A percentile compares a stretch with the other conserved stretches of the same genome.
phyloP scores from a whole-genome alignment of 108 stramenopile genomes.

The Skeletonema menzelii region DNA sequence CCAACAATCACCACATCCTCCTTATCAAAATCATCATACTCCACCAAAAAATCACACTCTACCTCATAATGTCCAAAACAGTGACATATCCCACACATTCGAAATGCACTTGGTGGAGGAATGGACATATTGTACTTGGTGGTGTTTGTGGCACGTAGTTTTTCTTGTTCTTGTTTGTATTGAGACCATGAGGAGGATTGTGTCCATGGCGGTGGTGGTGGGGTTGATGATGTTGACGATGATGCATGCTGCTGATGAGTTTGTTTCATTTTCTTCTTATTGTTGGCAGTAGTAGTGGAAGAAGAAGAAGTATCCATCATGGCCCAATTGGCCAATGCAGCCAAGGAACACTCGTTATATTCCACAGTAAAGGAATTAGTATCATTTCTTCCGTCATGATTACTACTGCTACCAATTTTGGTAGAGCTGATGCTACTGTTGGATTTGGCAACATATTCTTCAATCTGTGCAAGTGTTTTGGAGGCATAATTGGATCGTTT shows the following conservation, averaged over 20 bases:
- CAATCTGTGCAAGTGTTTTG: constrained; percentile 18
- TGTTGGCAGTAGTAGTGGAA: not conserved
- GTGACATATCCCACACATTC: constrained; percentile 46
- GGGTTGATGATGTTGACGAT: not conserved
- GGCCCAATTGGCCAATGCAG: constrained; percentile 49
- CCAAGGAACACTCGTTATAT: constrained; percentile 54
- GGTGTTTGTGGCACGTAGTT: not conserved
- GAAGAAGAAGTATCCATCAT: constrained; percentile 4
- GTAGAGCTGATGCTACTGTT: too few relatives aligned
- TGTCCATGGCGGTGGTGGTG: not conserved
- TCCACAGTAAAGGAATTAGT: constrained; percentile 7
- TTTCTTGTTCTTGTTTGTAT: constrained; percentile 9
- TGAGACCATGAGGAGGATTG: not conserved
- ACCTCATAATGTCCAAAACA: constrained; percentile 62
- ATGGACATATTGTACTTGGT: constrained; percentile 7
- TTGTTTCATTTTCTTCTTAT: not conserved
- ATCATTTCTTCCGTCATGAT: not conserved
- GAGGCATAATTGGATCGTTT: constrained; percentile 26
- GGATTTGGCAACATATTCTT: constrained; percentile 13
- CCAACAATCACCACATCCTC: not conserved
- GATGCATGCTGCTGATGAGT: not conserved
- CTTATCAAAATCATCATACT: not conserved
- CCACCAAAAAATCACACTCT: constrained; percentile 42
- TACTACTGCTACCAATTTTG: not conserved
- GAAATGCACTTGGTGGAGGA: constrained; percentile 26